Evolutionary conservation across 331 rosid species (phyloP), one percentile per base, ranked within the genome.

Genomic region (Quercus lobata): DNA sequence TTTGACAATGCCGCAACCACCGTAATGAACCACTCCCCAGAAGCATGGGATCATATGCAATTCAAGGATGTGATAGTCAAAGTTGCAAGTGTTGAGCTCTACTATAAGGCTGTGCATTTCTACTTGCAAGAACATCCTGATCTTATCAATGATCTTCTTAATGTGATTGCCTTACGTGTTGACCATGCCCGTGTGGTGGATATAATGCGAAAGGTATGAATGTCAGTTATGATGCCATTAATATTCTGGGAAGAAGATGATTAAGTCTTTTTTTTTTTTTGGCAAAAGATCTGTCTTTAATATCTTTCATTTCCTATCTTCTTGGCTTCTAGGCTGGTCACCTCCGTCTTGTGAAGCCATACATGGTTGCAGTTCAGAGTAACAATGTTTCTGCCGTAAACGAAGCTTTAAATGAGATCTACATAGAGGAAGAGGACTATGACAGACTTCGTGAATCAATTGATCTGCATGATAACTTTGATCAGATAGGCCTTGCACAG

Each of bases 41-140:
- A 96, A 89, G 99, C 99, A 80, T 96, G 99, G 99, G 99, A 96
- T 83, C 99, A 93, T 89, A 93, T 96, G 99, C 99, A 93, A 76
- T 96, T 96, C 82, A 96, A 96, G 84, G 98, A 96, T 78, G 98
- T 96, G 77, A 69, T 89, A 17, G 98, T 88, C 69, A 96, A 96
- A 90, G 98, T 96, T 87, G 99, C 95, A 22, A 96, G 89, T 69
- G 99, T 96, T 79, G 99, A 96, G 88, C 81, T 96, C 74, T 93
- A 96, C 79, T 93, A 96, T 73, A 96, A 96, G 92, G 92, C 98
- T 65, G 99, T 96, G 78, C 99, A 96, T 84, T 96, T 96, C 86
- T 96, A 96, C 88, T 89, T 96, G 93, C 94, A 93, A 89, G 99
- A 96, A 85, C 99, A 96, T 74, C 99, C 99, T 0, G 99, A 93